Evolutionary conservation across 2,329 filamentous ascomycete species (phyloP), one percentile per base, ranked within the genome.

Genomic region (Lasiodiplodia citricola): DNA sequence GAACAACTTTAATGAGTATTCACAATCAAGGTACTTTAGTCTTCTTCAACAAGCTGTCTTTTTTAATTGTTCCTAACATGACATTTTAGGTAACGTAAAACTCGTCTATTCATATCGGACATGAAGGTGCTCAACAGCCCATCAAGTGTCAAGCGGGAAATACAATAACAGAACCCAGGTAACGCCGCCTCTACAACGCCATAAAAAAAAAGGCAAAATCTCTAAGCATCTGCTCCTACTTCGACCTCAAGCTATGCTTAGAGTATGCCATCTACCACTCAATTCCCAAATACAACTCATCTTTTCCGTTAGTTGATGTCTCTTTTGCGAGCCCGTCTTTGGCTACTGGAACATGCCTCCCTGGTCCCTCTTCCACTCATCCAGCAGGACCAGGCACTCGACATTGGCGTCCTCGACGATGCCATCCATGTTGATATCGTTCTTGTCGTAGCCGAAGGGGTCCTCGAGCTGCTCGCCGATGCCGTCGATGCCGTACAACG

Each of bases 361-460:
- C 28, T 54, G 56, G 25, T 76, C 41, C 70, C 79, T 57, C 72
- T 81, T 83, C 88, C 88, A 90, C 75, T 89, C 87, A 16, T 84
- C 82, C 28, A 90, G 73, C 72, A 90, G 76, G 7, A 88, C 87
- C 70, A 84, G 83, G 21, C 88, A 83, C 77, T 90, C 88, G 50
- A 82, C 82, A 69, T 86, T 80, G 54, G 87, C 81, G 74, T 91
- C 88, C 71, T 88, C 87, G 2, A 87, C 86, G 62, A 90, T 86
- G 3, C 87, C 87, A 75, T 90, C 88, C 84, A 90, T 88, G 74
- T 90, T 90, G 77, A 91, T 90, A 74, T 90, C 88, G 68, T 89
- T 90, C 73, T 85, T 84, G 71, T 89, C 88, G 68, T 88, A 88
- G 2, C 88, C 88, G 74, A 91, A 90, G 1, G 88, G 88, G 74